phyloP scores from a whole-genome alignment of 345 rosid genomes.

The Brassica carinata region DNA sequence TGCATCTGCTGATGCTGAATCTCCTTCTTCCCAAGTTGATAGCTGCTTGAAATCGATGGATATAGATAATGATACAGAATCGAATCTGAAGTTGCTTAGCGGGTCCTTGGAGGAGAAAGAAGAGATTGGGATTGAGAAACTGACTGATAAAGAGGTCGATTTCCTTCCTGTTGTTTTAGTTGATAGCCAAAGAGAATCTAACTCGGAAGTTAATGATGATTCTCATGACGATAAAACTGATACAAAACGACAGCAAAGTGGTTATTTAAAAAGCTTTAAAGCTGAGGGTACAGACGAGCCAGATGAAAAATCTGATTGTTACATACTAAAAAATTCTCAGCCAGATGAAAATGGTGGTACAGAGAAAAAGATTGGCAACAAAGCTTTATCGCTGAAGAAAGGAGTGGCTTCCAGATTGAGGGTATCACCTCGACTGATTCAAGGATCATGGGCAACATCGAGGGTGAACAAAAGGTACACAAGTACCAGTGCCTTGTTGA shows the following conservation, averaged over 20 bases:
- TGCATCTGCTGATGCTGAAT: conserved; percentile 41
- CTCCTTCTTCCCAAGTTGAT: conserved; percentile 32
- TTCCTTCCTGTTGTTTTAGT: conserved; percentile 1
- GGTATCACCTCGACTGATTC: conserved; percentile 26
- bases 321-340: background rate
- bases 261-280: background rate
- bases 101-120: conserved; percentile 15
- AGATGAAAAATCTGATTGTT: conserved; percentile 7
- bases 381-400: conserved; percentile 4
- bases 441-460: conserved; percentile 26
- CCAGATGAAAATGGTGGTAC: conserved; percentile 11
- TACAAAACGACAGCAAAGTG: conserved; percentile 14
- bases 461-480: conserved; percentile 15
- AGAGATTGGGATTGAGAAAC: background rate
- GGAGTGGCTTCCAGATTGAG: conserved; percentile 20
- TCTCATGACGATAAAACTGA: conserved; percentile 6
- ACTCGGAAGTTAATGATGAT: conserved; percentile 5
- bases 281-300: conserved; percentile 3
- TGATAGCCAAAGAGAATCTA: conserved; percentile 5
- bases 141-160: background rate
- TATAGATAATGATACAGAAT: background rate
- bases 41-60: conserved; percentile 25
- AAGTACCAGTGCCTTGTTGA: conserved; percentile 17
- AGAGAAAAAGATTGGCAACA: conserved; percentile 14
- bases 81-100: conserved; percentile 3